These are phyloP conservation scores for Artomyces pyxidatus DNA, from an alignment of 768 basidiomycete species.

Conservation along the genomic window DNA sequence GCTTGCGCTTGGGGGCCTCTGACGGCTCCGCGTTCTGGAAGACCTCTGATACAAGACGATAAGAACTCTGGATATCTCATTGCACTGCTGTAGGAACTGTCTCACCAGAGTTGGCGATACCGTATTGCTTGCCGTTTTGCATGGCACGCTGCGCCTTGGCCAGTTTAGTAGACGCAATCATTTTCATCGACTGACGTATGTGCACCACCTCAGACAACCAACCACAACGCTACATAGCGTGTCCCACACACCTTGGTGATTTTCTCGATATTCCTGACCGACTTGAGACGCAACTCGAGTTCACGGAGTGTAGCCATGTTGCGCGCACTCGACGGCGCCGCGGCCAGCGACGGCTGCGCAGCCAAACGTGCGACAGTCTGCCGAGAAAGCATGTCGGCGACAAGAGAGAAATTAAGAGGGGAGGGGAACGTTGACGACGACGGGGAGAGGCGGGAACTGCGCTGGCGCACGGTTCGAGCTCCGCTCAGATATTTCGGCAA, in stretches of 20 bases:
- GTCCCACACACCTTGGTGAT: constrained; percentile 99
- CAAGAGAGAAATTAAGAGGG: background rate
- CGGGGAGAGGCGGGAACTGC: constrained; percentile 20
- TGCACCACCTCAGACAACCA: constrained; percentile 7
- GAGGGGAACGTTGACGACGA: constrained; percentile 23
- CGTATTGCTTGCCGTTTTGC: constrained; percentile 86
- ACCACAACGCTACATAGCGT: constrained; percentile 21
- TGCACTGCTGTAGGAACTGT: too few species aligned
- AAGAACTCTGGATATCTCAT: too few species aligned
- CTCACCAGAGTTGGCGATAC: constrained; percentile 83
- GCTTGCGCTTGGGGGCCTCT: constrained; percentile 62
- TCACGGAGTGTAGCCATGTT: constrained; percentile 98
- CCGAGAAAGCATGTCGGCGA: constrained; percentile 40
- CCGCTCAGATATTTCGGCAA: constrained; percentile 7
- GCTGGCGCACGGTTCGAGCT: constrained; percentile 7
- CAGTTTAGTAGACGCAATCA: constrained; percentile 97
- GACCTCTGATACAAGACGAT: constrained; percentile 79
- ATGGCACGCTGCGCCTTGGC: constrained; percentile 93
- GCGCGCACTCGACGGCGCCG: constrained; percentile 44
- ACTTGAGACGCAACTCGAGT: constrained; percentile 93
- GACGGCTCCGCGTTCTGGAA: constrained; percentile 73
- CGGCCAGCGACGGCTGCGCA: constrained; percentile 31
- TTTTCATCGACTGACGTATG: constrained; percentile 81
- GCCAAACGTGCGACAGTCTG: constrained; percentile 37
- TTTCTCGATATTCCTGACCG: constrained; percentile 97